Evolutionary conservation across 768 basidiomycete species (phyloP), one percentile per base, ranked within the genome.

Genomic region (Phylloporus arenicola): DNA sequence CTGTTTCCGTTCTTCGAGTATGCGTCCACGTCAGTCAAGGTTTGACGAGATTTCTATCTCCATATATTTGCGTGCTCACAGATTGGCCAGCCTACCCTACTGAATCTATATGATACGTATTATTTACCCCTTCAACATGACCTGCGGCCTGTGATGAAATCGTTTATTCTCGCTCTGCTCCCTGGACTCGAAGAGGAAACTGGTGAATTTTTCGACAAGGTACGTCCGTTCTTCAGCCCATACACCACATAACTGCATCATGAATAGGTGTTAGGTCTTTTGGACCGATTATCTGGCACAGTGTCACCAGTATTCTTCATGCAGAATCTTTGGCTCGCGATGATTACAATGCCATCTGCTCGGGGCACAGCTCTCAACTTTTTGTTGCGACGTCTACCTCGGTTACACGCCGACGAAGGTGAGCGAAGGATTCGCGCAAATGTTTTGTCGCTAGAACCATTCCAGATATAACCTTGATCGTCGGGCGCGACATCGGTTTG

Each of bases 1-100:
- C 70, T 99, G 6, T 97, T 99, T 66, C 96, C 96, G 0, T 98
- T 98, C 80, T 97, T 98, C 61, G 92, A 97, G 70, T 98, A 92
- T 68, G 92, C 96, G 10, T 87, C 95, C n/a, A 98, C 94, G n/a
- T 93, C 93, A 17, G 93, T 97, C 51, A 92, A 92, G 78, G 92
- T 88, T 24, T 43, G 66, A 46, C n/a, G 3, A 41, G 13, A 22
- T 55, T 45, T 70, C 51, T 25, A 8, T 1, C 1, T 44, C 29
- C 20, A 11, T 39, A 3, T 25, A 4, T 14, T 27, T 27, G 40
- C 33, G 2, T 43, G 50, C 27, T 47, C 13, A 44, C 44, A 34
- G 25, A 30, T 25, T 31, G 14, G 20, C 19, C 52, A 95, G 86
- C 94, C 94, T 3, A 79, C 84, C 19, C 75, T 99, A 1, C 78